Conservation (phyloP, 2,329 filamentous ascomycete genomes). For the Xylariomycetidae sp. region DNA sequence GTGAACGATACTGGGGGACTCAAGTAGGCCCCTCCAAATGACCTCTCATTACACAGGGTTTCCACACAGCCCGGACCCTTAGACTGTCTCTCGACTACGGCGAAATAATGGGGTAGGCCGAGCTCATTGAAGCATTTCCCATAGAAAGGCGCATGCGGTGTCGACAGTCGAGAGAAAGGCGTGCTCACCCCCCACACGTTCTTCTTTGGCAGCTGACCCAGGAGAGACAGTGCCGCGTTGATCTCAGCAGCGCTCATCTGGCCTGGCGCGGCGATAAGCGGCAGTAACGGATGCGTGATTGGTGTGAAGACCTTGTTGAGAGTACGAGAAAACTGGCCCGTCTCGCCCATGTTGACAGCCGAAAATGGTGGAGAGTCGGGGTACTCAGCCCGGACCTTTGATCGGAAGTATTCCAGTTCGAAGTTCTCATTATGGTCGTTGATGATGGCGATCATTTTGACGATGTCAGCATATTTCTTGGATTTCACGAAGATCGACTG, state of each 20-base stretch:
- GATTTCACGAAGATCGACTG: conserved; percentile 68
- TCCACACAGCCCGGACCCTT: conserved; percentile 64
- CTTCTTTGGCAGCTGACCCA: conserved; percentile 76
- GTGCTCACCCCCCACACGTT: conserved; percentile 77
- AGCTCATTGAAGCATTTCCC: conserved; percentile 80
- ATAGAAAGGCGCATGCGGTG: conserved; percentile 77
- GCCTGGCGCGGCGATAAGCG: conserved; percentile 79
- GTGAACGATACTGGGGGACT: conserved; percentile 64
- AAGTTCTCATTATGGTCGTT: conserved; percentile 82
- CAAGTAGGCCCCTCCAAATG: conserved; percentile 79
- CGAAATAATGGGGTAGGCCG: conserved; percentile 79
- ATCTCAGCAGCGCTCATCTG: conserved; percentile 84
- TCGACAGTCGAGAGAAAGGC: conserved; percentile 56
- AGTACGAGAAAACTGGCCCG: conserved; percentile 78
- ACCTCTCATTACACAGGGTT: conserved; percentile 64
- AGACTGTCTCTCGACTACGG: conserved; percentile 66
- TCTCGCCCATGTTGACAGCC: conserved; percentile 81
- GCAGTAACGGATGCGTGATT: conserved; percentile 79
- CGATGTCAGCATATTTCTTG: conserved; percentile 72
- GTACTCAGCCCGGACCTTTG: conserved; percentile 65
- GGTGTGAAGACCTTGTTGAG: conserved; percentile 84
- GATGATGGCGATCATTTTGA: conserved; percentile 87
- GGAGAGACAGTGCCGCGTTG: conserved; percentile 70
- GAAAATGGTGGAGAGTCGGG: conserved; percentile 70
- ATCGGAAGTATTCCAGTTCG: conserved; percentile 84